A percentile compares a stretch with the other conserved stretches of the same genome.
phyloP scores from a whole-genome alignment of 1,284 basidiomycete genomes.

The Malassezia sympodialis region DNA sequence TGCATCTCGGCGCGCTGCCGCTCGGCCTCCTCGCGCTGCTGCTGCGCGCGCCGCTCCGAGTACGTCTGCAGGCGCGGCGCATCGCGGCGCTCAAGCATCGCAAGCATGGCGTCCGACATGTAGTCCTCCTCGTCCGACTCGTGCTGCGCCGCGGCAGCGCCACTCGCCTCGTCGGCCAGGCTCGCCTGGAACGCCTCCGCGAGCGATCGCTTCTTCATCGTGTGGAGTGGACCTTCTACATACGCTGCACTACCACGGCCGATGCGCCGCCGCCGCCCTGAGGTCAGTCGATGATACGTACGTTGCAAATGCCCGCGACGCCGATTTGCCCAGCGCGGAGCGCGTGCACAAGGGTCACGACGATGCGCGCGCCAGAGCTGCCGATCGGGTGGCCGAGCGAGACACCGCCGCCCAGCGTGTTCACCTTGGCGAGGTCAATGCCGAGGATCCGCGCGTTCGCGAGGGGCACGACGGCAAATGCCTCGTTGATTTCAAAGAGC shows the following conservation, averaged over 20 bases:
- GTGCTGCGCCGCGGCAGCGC: not conserved
- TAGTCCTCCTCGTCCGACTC: conserved; percentile 7
- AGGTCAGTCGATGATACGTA: conserved; percentile 41
- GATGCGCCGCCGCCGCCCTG: conserved; percentile 36
- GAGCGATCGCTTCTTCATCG: conserved; percentile 12
- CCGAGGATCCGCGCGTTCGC: conserved; percentile 48
- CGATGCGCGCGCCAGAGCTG: conserved; percentile 85
- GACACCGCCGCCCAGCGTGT: conserved; percentile 64
- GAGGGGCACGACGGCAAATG: conserved; percentile 49
- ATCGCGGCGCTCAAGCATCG: conserved; percentile 1
- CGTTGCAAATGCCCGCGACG: conserved; percentile 95
- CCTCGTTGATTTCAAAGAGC: conserved; percentile 85
- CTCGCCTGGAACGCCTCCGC: conserved; percentile 10
- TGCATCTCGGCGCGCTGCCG: conserved; percentile 4
- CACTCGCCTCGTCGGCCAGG: not conserved
- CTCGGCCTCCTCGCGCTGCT: not conserved
- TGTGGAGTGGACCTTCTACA: conserved; percentile 11
- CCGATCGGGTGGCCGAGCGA: conserved; percentile 61
- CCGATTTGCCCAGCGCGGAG: conserved; percentile 93
- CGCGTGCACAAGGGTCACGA: conserved; percentile 84
- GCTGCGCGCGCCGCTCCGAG: conserved; percentile 1
- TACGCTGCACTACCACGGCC: conserved; percentile 36
- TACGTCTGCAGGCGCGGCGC: conserved; percentile 7
- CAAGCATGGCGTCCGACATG: conserved; percentile 13
- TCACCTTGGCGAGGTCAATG: conserved; percentile 72